Percentiles rank a stretch among this genome's conserved stretches.
These are phyloP conservation scores for Mimosa pudica DNA, from an alignment of 306 rosid genomes.

Conservation along the genomic window DNA sequence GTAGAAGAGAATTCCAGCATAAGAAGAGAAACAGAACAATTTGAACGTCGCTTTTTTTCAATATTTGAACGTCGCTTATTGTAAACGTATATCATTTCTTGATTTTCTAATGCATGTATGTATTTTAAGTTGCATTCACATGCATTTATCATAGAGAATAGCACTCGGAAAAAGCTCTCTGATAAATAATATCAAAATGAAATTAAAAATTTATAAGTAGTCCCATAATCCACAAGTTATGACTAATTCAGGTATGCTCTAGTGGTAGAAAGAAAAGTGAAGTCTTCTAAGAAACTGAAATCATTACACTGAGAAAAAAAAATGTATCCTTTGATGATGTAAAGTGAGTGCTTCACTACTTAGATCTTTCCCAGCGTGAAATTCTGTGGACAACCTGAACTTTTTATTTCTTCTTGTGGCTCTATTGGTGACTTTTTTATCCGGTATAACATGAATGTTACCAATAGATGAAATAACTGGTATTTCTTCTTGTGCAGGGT, in stretches of 20 bases:
- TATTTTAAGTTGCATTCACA: background rate
- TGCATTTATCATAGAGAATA: background rate
- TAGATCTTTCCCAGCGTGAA: background rate
- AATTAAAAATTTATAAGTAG: background rate
- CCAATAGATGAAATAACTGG: background rate
- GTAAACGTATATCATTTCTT: too few relatives aligned
- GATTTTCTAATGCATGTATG: too few relatives aligned
- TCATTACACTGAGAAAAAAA: background rate
- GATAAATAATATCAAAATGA: background rate
- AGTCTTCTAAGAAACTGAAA: background rate
- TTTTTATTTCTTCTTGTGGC: background rate
- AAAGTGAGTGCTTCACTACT: conserved; percentile 2
- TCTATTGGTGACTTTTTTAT: background rate
- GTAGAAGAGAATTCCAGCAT: too few relatives aligned
- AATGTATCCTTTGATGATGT: background rate
- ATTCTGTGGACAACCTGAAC: conserved; percentile 5
- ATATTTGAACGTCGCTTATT: too few relatives aligned
- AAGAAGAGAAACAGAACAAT: too few relatives aligned
- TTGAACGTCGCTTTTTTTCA: too few relatives aligned
- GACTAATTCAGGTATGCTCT: background rate
- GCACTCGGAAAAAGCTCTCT: background rate
- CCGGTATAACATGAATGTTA: background rate
- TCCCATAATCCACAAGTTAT: background rate
- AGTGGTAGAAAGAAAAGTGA: background rate
- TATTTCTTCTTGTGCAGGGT: conserved; percentile 54